Evolutionary conservation across 139 green algal species (phyloP), one percentile per base, ranked within the genome.

Genomic region (Chlamydomonas asymmetrica): DNA sequence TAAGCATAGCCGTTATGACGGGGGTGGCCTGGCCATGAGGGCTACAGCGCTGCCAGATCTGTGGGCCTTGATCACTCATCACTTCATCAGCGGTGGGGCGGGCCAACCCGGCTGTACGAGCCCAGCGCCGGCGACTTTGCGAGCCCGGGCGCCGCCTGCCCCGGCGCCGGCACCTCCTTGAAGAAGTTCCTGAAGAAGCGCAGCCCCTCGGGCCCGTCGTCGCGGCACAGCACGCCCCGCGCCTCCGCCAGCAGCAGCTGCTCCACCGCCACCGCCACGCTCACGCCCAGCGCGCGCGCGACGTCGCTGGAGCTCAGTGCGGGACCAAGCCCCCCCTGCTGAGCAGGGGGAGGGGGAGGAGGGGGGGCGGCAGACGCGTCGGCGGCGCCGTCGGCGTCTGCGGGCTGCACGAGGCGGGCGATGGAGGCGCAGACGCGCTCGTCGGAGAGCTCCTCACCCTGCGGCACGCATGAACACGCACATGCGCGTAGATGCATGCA

Each of bases 171-270:
- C n/a, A n/a, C 77, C 18, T 91, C 80, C 34, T 2, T 45, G 66
- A 98, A 98, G 74, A 98, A 97, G 82, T 98, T 98, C 18, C 74
- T 50, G 59, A 88, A 97, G 81, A 95, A 98, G 34, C 87, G 82
- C 72, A 98, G 74, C 0, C 94, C 94, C 63, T 96, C 91, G 2
- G 88, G 88, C 0, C 91, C 87, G 23, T 98, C 95, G 66, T 98
- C 94, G 1, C 94, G 79, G 82, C 93, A 97, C 77, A 98, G 68
- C 32, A 96, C 76, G 8, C 92, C 93, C 13, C 50, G 31, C 20
- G 41, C 43, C 85, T 98, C 95, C 5, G 94, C 95, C 27, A 78
- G 88, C 8, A 90, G 48, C 69, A 98, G 77, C 60, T 98, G 92
- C 84, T 98, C 92, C 3, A 60, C 62, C 2, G 95, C 95, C 9